Percentiles rank a stretch among this genome's conserved stretches.
Evolutionary conservation across 495 filamentous ascomycete species (phyloP).

Genomic region (Penicillium steckii): DNA sequence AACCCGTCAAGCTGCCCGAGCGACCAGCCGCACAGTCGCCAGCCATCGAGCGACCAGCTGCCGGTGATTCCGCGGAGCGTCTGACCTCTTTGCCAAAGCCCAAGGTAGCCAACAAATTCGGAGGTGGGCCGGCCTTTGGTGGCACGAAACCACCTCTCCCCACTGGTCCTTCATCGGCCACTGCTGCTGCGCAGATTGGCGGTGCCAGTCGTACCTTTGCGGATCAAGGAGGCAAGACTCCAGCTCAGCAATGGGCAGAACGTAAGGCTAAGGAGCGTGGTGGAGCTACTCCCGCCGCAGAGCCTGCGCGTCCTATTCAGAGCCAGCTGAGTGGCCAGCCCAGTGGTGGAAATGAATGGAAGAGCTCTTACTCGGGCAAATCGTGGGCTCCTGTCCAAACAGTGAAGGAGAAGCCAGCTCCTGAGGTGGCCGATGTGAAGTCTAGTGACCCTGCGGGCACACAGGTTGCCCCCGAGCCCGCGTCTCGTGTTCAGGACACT

Average conservation of each 20-base stretch:
- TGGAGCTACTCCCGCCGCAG: conserved; percentile 33
- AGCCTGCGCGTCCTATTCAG: conserved; percentile 53
- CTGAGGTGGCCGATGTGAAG: conserved; percentile 59
- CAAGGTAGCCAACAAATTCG: conserved; percentile 87
- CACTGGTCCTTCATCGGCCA: conserved; percentile 52
- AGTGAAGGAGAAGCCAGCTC: conserved; percentile 60
- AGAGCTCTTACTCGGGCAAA: conserved; percentile 86
- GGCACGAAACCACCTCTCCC: conserved; percentile 90
- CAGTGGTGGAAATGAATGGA: conserved; percentile 76
- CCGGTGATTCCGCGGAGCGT: conserved; percentile 69
- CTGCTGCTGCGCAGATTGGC: conserved; percentile 61
- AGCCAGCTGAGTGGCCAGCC: conserved; percentile 66
- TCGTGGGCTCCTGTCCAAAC: conserved; percentile 83
- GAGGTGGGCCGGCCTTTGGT: conserved; percentile 63
- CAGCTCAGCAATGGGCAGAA: conserved; percentile 95
- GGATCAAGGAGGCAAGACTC: conserved; percentile 91
- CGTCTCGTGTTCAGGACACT: conserved; percentile 63
- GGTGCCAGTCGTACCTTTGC: conserved; percentile 89
- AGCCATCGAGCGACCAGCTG: conserved; percentile 65
- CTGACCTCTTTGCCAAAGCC: conserved; percentile 89
- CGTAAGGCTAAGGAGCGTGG: conserved; percentile 83
- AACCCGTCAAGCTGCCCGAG: conserved; percentile 27
- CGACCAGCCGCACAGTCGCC: too few species aligned
- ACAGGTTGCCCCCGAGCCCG: conserved; percentile 49
- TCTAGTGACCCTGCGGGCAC: conserved; percentile 45